Base-by-base conservation (phyloP, 169 alveolate genomes). In the Eimeria maxima region DNA sequence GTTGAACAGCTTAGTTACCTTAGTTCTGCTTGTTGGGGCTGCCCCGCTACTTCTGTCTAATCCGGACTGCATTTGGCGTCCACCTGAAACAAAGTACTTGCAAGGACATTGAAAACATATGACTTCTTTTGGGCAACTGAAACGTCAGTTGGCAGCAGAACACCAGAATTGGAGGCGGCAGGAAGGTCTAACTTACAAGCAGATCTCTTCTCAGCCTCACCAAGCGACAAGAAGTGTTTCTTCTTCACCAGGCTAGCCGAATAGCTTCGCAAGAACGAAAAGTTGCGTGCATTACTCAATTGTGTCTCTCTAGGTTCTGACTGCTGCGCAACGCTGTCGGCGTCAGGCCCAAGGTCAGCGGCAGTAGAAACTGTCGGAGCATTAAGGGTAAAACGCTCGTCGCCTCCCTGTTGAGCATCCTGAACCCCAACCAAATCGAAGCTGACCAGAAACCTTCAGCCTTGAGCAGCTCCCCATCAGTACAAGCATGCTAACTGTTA, bases 241-340 rank as follows among this genome's bases (percentile, higher is more conserved):
- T 63, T 60, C 44, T 29, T 87, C 11, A 33, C 27, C 2, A 57
- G 63, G 16, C 29, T 47, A 63, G 93, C 65, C 22, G 93, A 87
- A 63, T 87, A 87, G 24, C 81, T 60, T 29, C 93, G 60, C 18
- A 87, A 18, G 53, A 87, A 63, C 8, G 93, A 69, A 47, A 87
- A 87, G 80, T 14, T 63, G 18, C 81, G 22, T 10, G 93, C 45
- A 10, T 10, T 27, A 33, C 55, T 24, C 55, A 1, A 24, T 38
- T 18, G 8, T 4, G 3, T 14, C 14, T 1, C 5, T 18, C 83
- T 14, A 18, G 55, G 29, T 3, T 14, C 29, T 42, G 29, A 38
- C 18, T 11, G 55, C 55, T 42, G 13, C 14, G 50, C 50, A 73
- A 1, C 16, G 14, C 13, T 14, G 29, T 33, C 53, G 33, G 29